Conservation (phyloP, 352 stramenopile species). For the Pythium volutum region DNA sequence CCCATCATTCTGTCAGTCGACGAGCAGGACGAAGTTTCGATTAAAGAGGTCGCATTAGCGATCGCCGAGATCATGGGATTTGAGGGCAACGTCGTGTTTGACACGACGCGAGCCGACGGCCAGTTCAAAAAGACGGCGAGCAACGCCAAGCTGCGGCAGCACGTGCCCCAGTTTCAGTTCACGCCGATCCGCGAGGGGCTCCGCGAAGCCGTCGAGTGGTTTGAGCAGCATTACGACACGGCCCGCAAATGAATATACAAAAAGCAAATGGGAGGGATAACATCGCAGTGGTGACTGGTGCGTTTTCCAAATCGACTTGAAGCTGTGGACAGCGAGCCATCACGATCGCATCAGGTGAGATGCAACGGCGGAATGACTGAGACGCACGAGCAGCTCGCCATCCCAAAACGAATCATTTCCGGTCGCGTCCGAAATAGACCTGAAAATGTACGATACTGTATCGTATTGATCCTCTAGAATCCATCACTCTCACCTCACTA, state of each 20-base stretch:
- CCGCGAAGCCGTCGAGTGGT: conserved; percentile 49
- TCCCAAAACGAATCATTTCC: too few relatives aligned
- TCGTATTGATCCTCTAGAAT: too few relatives aligned
- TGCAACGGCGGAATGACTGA: too few relatives aligned
- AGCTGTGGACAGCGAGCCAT: too few relatives aligned
- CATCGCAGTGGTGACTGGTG: too few relatives aligned
- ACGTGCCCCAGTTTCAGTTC: conserved; percentile 93
- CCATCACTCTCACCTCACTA: too few relatives aligned
- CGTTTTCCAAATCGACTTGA: too few relatives aligned
- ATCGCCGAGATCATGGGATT: conserved; percentile 85
- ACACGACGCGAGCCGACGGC: conserved; percentile 95
- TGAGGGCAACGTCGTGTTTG: conserved; percentile 82
- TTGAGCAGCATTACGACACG: conserved; percentile 41
- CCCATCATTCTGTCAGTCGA: conserved; percentile 96
- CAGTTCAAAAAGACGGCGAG: conserved; percentile 99
- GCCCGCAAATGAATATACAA: conserved; percentile 44
- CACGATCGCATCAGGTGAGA: too few relatives aligned
- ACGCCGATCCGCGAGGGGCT: conserved; percentile 90
- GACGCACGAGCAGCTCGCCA: too few relatives aligned
- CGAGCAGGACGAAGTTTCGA: conserved; percentile 93
- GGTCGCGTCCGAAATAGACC: too few relatives aligned
- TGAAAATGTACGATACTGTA: too few relatives aligned
- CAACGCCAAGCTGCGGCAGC: conserved; percentile 93
- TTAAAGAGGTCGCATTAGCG: conserved; percentile 89
- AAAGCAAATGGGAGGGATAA: neutral